Conservation (phyloP, 2,329 filamentous ascomycete genomes). For the Neopestalotiopsis clavispora region DNA sequence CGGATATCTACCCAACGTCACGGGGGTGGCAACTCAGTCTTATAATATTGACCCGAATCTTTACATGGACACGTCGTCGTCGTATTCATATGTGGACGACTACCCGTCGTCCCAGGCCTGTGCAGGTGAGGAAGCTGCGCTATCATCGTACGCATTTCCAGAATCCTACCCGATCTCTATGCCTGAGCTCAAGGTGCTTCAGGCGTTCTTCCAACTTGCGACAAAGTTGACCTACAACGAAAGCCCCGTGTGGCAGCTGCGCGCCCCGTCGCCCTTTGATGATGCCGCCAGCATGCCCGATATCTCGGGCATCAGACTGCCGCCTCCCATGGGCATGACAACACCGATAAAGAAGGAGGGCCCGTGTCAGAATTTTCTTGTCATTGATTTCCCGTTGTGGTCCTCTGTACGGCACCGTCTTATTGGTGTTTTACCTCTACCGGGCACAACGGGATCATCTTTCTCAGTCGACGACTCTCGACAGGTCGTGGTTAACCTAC, state of each 20-base stretch:
- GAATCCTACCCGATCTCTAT: conserved; percentile 56
- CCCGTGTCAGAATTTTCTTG: conserved; percentile 54
- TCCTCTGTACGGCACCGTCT: conserved; percentile 56
- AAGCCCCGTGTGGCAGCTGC: conserved; percentile 49
- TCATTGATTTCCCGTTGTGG: conserved; percentile 64
- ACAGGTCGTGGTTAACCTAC: conserved; percentile 52
- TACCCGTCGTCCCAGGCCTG: not conserved
- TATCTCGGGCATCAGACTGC: conserved; percentile 51
- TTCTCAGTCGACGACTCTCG: conserved; percentile 49
- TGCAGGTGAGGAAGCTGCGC: conserved; percentile 11
- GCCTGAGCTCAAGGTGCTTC: conserved; percentile 53
- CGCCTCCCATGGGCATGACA: conserved; percentile 36
- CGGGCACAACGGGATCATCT: conserved; percentile 49
- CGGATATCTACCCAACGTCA: not conserved
- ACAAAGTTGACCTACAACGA: conserved; percentile 47
- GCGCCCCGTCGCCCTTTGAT: conserved; percentile 52
- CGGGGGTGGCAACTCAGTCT: not conserved
- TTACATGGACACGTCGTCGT: conserved; percentile 1
- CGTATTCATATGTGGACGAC: conserved; percentile 12
- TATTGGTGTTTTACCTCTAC: conserved; percentile 54
- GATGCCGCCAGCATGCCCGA: conserved; percentile 30
- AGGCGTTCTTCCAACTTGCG: conserved; percentile 52
- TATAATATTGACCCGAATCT: not conserved
- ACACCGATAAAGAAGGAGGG: conserved; percentile 53
- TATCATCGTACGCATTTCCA: conserved; percentile 35